Evolutionary conservation across 768 basidiomycete genomes (phyloP), one percentile per base, ranked within the genome.

Genomic region (Boletus subcaerulescens): DNA sequence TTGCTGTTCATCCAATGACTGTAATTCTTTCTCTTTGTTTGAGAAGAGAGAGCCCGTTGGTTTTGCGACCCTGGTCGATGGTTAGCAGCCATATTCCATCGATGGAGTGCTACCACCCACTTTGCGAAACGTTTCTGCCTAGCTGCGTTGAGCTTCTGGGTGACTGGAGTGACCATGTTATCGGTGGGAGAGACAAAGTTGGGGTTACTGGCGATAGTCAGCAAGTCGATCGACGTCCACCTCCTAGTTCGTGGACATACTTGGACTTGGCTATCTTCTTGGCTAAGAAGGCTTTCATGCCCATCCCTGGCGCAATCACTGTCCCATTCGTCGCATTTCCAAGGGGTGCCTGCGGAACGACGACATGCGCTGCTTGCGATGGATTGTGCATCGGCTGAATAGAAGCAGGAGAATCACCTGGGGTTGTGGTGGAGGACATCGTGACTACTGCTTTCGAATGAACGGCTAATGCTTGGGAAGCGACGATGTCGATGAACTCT

Each of bases 51-150:
- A 76, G 2, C 83, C 71, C 61, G 75, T 78, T 33, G 87, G 84
- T 65, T 85, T 86, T 10, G 78, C 70, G 13, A 80, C 81, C 68
- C 87, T 89, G 63, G 31, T 32, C 12, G 18, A 9, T 39, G 45
- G 3, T 31, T 15, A 43, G 60, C 39, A 62, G 43, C 5, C 26
- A 49, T 36, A 41, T 35, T 49, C 52, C 18, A 57, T 50, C n/a
- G 47, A 46, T 47, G 24, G 20, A 52, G 14, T 24, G 35, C 51
- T 4, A 38, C 42, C 32, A 76, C 86, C 36, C 60, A 96, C 96
- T 93, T 97, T 55, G 71, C 76, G 68, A 97, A 98, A 65, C 92
- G 93, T 73, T 93, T 92, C 80, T 96, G 94, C 80, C 85, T 95
- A 4, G 89, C 88, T 17, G 89, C 90, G 47, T 79, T 88, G 49